These are phyloP conservation scores for Aquilaria malaccensis DNA, from an alignment of 345 rosid genomes.

Conservation along the genomic window DNA sequence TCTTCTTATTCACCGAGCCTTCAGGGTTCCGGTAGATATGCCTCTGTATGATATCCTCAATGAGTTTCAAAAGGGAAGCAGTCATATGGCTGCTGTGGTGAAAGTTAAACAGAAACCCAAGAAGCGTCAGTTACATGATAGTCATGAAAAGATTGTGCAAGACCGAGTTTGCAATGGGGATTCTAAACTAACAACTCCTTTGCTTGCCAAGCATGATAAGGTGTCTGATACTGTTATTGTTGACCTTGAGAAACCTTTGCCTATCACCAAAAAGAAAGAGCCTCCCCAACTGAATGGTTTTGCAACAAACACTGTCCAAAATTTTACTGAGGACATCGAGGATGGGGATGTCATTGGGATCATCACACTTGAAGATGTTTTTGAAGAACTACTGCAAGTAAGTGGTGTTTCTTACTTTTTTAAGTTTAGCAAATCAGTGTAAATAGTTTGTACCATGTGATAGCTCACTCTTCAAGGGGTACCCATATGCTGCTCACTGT, in stretches of 20 bases:
- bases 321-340: conserved; percentile 46
- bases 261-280: conserved; percentile 23
- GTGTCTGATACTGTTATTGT: conserved; percentile 31
- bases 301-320: conserved; percentile 22
- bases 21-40: conserved; percentile 81
- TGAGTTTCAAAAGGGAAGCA: conserved; percentile 85
- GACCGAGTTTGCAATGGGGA: conserved; percentile 18
- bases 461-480: neutral
- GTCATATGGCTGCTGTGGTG: conserved; percentile 90
- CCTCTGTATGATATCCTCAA: conserved; percentile 83
- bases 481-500: neutral
- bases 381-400: conserved; percentile 86
- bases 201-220: conserved; percentile 38
- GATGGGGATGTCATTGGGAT: conserved; percentile 82
- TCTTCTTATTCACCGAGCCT: conserved; percentile 17
- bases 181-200: conserved; percentile 36
- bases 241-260: conserved; percentile 39
- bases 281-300: conserved; percentile 21
- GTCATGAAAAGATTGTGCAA: conserved; percentile 29
- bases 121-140: conserved; percentile 15
- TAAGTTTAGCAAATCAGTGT: neutral
- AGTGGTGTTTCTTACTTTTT: conserved; percentile 8
- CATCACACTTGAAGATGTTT: conserved; percentile 78
- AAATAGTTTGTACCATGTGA: neutral
- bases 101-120: conserved; percentile 39